phyloP scores from a whole-genome alignment of 1,139 yeast species.

The Eremothecium coryli region DNA sequence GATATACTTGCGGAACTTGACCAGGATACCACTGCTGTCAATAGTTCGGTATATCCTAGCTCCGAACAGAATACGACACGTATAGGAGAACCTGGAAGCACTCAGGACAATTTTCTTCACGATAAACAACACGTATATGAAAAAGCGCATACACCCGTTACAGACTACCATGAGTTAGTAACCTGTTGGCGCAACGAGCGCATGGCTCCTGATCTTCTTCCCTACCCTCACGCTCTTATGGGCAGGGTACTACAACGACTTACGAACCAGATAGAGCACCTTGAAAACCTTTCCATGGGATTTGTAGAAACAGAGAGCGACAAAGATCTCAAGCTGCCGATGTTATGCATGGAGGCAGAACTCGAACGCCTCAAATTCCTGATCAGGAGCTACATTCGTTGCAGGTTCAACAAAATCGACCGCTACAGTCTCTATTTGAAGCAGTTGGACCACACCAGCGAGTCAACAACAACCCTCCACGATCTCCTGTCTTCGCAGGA shows the following conservation, averaged over 20 bases:
- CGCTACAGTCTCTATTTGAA: constrained; percentile 49
- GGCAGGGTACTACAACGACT: constrained; percentile 49
- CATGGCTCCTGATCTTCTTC: constrained; percentile 73
- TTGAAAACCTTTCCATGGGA: constrained; percentile 52
- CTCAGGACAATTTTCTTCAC: constrained; percentile 15
- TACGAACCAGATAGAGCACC: constrained; percentile 60
- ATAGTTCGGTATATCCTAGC: constrained; percentile 8
- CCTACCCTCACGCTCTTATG: constrained; percentile 55
- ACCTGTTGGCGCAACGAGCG: constrained; percentile 77
- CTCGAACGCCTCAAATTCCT: constrained; percentile 78
- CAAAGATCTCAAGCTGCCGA: constrained; percentile 61
- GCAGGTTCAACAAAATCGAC: constrained; percentile 69
- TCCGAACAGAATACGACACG: constrained; percentile 15
- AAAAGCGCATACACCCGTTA: background rate
- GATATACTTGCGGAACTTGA: constrained; percentile 64
- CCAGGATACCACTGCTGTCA: constrained; percentile 30
- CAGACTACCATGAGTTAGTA: constrained; percentile 39
- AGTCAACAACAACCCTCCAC: constrained; percentile 13
- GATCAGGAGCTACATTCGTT: constrained; percentile 67
- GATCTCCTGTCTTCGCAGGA: constrained; percentile 49
- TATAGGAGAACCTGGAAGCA: constrained; percentile 4
- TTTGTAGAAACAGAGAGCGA: constrained; percentile 25
- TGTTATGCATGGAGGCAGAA: constrained; percentile 84
- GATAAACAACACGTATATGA: constrained; percentile 15
- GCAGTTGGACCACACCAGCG: constrained; percentile 19